phyloP scores from a whole-genome alignment of 495 filamentous ascomycete species.

The Letharia lupina region DNA sequence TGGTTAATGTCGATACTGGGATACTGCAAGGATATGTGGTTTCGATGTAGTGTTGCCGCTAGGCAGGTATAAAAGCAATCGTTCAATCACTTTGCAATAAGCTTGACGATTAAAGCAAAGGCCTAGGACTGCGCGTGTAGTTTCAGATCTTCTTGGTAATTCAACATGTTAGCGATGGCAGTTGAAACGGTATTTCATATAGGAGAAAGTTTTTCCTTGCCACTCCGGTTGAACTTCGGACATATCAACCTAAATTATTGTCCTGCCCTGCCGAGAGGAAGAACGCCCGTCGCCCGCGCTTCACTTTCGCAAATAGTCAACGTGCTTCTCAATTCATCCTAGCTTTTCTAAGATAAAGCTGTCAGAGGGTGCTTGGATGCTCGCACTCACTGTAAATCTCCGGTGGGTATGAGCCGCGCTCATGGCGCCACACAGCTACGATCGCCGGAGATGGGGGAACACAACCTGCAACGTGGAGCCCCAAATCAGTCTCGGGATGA shows the following conservation, averaged over 20 bases:
- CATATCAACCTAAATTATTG: background rate
- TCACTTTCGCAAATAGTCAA: too few species aligned
- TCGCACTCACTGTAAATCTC: background rate
- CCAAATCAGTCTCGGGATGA: slow-evolving; percentile 31
- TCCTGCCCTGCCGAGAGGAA: background rate
- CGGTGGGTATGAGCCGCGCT: slow-evolving; percentile 21
- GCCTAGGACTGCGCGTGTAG: too few species aligned
- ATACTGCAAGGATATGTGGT: background rate
- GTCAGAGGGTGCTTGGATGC: background rate
- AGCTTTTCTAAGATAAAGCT: background rate
- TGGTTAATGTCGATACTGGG: too few species aligned
- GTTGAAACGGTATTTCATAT: too few species aligned
- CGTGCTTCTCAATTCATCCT: too few species aligned
- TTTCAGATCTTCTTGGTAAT: too few species aligned
- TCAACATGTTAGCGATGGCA: too few species aligned
- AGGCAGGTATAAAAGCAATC: background rate
- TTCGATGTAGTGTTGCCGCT: background rate
- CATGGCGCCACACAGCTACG: slow-evolving; percentile 16
- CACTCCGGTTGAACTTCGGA: background rate
- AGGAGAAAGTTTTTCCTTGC: too few species aligned
- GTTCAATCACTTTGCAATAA: background rate
- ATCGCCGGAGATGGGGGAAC: slow-evolving; percentile 20
- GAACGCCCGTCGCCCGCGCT: too few species aligned
- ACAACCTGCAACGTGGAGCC: slow-evolving; percentile 16
- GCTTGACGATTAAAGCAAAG: background rate